A percentile compares a stretch with the other conserved stretches of the same genome.
phyloP scores from a whole-genome alignment of 768 basidiomycete species.

The Trametes cinnabarina region DNA sequence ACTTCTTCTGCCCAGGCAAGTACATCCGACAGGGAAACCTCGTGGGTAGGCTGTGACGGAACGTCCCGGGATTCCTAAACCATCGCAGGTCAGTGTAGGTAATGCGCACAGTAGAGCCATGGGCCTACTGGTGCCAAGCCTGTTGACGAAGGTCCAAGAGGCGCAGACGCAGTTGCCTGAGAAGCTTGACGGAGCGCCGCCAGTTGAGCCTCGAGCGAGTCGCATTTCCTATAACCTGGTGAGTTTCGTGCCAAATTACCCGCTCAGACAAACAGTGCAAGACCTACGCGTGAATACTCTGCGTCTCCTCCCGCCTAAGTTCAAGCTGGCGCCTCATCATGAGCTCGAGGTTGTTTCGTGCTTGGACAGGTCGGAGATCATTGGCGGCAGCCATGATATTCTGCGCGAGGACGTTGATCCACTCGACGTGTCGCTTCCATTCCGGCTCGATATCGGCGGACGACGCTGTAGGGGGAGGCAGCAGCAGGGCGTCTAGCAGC shows the following conservation, averaged over 20 bases:
- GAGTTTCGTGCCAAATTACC: background rate
- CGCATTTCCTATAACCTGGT: slow-evolving; percentile 57
- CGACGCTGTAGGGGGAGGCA: slow-evolving; percentile 56
- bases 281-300: slow-evolving; percentile 63
- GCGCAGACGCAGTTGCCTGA: background rate
- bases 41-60: background rate
- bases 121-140: too few species aligned
- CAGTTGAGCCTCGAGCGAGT: slow-evolving; percentile 62
- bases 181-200: slow-evolving; percentile 44
- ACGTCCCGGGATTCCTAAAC: background rate
- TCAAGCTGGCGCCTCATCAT: slow-evolving; percentile 83
- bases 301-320: slow-evolving; percentile 69
- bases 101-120: background rate
- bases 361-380: slow-evolving; percentile 83
- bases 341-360: slow-evolving; percentile 73
- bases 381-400: slow-evolving; percentile 91
- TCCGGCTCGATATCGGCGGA: slow-evolving; percentile 48
- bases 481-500: slow-evolving; percentile 65
- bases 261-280: background rate
- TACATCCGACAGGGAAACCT: background rate
- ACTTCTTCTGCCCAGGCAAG: slow-evolving; percentile 8
- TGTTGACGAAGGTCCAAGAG: background rate
- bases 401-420: slow-evolving; percentile 77
- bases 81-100: too few species aligned
- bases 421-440: slow-evolving; percentile 75